Percentiles rank a stretch among this genome's conserved stretches.
Conservation (phyloP, 176 grass and related monocot species). For the Oryza meridionalis region DNA sequence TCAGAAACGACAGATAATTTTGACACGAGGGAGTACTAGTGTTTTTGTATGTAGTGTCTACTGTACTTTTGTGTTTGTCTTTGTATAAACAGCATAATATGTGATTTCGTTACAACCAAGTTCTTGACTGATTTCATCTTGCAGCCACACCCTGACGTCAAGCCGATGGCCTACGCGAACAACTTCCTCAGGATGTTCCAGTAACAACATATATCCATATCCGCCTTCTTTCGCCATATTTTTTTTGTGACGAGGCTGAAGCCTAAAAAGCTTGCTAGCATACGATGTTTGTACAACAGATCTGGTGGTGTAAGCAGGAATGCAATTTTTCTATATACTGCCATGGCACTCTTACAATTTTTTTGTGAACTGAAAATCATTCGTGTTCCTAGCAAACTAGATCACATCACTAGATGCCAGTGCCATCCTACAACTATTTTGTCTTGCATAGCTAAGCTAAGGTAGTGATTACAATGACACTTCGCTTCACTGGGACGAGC, state of each 20-base stretch:
- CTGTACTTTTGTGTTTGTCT: background rate
- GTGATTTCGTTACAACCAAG: slow-evolving; percentile 48
- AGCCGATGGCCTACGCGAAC: slow-evolving; percentile 84
- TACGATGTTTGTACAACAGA: background rate
- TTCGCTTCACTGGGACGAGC: background rate
- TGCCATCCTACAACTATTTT: background rate
- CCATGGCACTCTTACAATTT: background rate
- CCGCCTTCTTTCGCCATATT: background rate
- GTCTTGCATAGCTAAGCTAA: background rate
- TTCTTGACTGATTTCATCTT: slow-evolving; percentile 68
- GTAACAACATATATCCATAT: slow-evolving; percentile 29
- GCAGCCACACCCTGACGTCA: slow-evolving; percentile 84
- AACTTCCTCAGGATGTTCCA: slow-evolving; percentile 78
- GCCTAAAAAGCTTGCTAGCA: slow-evolving; percentile 4
- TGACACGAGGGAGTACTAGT: background rate
- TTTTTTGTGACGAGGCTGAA: background rate
- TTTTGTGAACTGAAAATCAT: background rate
- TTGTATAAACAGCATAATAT: background rate
- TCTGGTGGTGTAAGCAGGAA: background rate
- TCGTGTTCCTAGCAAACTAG: background rate
- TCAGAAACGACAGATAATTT: too few species aligned
- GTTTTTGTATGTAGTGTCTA: background rate
- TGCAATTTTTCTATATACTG: background rate
- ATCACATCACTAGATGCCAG: background rate
- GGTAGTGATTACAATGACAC: background rate